phyloP scores from a whole-genome alignment of 176 grass and related monocot genomes.

The Zea luxurians region DNA sequence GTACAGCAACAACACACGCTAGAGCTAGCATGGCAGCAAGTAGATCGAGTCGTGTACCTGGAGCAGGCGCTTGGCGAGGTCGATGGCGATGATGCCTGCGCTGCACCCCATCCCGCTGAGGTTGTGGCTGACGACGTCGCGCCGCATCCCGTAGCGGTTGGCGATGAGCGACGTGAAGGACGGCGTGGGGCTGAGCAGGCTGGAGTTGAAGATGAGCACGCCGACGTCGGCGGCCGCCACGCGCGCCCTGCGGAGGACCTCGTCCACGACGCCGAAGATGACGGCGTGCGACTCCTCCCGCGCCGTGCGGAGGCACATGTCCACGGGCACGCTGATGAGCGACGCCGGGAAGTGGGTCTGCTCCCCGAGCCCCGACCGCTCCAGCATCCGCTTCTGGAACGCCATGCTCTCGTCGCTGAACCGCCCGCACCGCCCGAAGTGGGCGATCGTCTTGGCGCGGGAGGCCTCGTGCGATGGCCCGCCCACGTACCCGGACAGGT shows the following conservation, averaged over 20 bases:
- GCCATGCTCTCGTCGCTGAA: slow-evolving; percentile 68
- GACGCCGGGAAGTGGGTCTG: slow-evolving; percentile 74
- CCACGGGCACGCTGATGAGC: slow-evolving; percentile 52
- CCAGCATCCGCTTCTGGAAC: slow-evolving; percentile 91
- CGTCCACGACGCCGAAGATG: slow-evolving; percentile 72
- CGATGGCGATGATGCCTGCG: slow-evolving; percentile 89
- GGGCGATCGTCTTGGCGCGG: slow-evolving; percentile 57
- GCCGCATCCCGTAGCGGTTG: slow-evolving; percentile 54
- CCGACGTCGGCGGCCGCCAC: slow-evolving; percentile 44
- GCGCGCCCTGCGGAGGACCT: slow-evolving; percentile 44
- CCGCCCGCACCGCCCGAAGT: slow-evolving; percentile 52
- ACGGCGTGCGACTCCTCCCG: slow-evolving; percentile 76
- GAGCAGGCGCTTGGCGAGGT: slow-evolving; percentile 80
- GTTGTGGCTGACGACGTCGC: slow-evolving; percentile 65
- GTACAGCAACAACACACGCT: too few relatives aligned
- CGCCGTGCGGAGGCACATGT: slow-evolving; percentile 62
- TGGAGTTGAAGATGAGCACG: slow-evolving; percentile 83
- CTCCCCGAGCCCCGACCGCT: slow-evolving; percentile 79
- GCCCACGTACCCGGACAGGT: slow-evolving; percentile 55
- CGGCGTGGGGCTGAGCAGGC: slow-evolving; percentile 79
- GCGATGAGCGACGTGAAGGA: slow-evolving; percentile 82
- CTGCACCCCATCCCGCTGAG: slow-evolving; percentile 98
- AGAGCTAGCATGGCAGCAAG: too few relatives aligned
- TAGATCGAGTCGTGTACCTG: slow-evolving; percentile 36
- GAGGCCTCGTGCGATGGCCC: slow-evolving; percentile 47